phyloP scores from a whole-genome alignment of 257 asterid genomes.

The Nemophila menziesii region DNA sequence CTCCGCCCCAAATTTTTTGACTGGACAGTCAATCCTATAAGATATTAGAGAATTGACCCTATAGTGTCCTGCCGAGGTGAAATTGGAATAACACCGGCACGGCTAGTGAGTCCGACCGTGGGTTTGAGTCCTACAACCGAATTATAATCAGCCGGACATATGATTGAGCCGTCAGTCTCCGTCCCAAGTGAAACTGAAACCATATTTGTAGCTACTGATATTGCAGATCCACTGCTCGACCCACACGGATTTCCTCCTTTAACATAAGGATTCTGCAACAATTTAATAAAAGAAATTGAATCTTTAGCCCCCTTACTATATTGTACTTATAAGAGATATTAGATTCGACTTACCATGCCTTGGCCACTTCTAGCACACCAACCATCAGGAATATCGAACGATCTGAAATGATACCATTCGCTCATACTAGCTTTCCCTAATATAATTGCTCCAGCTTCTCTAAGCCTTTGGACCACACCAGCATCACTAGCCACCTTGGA shows the following conservation, averaged over 20 bases:
- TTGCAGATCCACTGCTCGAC: slow-evolving; percentile 53
- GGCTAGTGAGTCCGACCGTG: too few species aligned
- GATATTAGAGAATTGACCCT: slow-evolving; percentile 34
- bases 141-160: slow-evolving; percentile 37
- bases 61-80: slow-evolving; percentile 41
- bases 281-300: too few species aligned
- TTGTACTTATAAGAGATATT: too few species aligned
- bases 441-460: slow-evolving; percentile 41
- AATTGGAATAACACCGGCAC: slow-evolving; percentile 43
- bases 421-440: slow-evolving; percentile 55
- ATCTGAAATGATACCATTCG: slow-evolving; percentile 45
- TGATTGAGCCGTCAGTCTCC: slow-evolving; percentile 45
- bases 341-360: slow-evolving; percentile 29
- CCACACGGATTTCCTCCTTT: slow-evolving; percentile 29
- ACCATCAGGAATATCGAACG: slow-evolving; percentile 26
- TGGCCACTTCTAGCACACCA: slow-evolving; percentile 55
- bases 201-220: slow-evolving; percentile 49
- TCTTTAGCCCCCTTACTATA: too few species aligned
- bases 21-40: too few species aligned
- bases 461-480: slow-evolving; percentile 39
- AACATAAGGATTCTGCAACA: slow-evolving; percentile 39
- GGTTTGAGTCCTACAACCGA: slow-evolving; percentile 41
- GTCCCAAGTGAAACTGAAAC: slow-evolving; percentile 42
- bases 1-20: too few species aligned
- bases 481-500: slow-evolving; percentile 35